Base-by-base conservation (phyloP, 768 basidiomycete species). In the Pleurotus tuoliensis region DNA sequence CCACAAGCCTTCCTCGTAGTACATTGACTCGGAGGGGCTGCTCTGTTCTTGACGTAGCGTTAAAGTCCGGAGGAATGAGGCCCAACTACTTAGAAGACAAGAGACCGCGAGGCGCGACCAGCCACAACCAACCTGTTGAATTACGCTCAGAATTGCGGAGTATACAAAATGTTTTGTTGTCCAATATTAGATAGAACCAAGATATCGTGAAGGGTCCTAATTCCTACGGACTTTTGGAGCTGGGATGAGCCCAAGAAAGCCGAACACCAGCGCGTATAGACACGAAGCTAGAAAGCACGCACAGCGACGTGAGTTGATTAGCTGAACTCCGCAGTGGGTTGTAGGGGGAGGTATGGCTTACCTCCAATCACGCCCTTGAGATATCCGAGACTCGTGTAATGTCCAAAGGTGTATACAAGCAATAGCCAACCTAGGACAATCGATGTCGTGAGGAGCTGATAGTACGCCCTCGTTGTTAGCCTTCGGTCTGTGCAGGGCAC, bases 201-300 rank as follows among this genome's bases (percentile, higher is more conserved):
- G 30, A 34, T 34, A 34, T 9, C 8, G 30, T 11, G 30, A 34
- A 3, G 30, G 30, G 43, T 11, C 5, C 51, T 62, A 67, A 59
- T 56, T 59, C 60, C 70, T 74, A 46, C 60, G 64, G 52, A 79
- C 71, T 67, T 75, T 80, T 11, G 88, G 88, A 22, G 81, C 80
- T 12, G 88, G 87, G 51, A 91, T 71, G 18, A 92, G 74, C 2
- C 88, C 90, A 56, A 92, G 78, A 37, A 90, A 67, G n/a, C 90
- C 90, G 64, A 92, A 88, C 16, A 74, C 73, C 41, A 90, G 74
- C 6, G 82, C 82, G 61, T 91, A 92, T 46, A 89, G 67, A 8
- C 84, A 86, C 9, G 82, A 83, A 9, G 86, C 89, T 92, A 47
- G 18, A 16, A 12, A 39, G 20, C 4, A n/a, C 58, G 63, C 12